Evolutionary conservation across 192 early-diverging fungal genomes (phyloP), one percentile per base, ranked within the genome.

Genomic region (Dispira parvispora): DNA sequence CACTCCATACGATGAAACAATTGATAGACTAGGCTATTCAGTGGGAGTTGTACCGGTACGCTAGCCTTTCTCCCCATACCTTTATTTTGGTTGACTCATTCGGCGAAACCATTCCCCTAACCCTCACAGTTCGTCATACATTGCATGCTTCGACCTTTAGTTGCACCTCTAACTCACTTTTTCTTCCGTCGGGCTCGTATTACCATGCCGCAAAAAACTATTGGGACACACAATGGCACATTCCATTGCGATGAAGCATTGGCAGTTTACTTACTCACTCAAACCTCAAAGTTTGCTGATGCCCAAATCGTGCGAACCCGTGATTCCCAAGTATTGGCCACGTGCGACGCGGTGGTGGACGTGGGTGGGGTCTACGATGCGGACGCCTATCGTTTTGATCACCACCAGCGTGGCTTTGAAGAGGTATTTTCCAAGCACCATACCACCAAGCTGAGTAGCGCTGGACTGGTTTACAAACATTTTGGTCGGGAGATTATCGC

Each of bases 381-480:
- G 46, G 76, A 71, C 28, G 71, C 67, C 23, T 69, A 82, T 61
- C 79, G 85, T 46, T 98, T 83, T 64, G 92, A 95, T 69, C 92
- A 95, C 69, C 94, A 97, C 68, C 94, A 97, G 74, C 84, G 93
- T 61, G 92, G 88, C 45, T 98, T 98, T 62, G 73, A 72, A 27
- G 90, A 93, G 67, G 90, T 89, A 61, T 98, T 95, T 69, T 80
- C 80, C 32, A 69, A 64, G 23, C 71, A 81, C 58, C 84, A 90
- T 65, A 73, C 67, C 65, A 92, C 86, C 67, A 91, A 90, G 75
- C 80, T 98, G 54, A 94, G 90, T 69, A 88, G 84, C 66, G 94
- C 94, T n/a, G 94, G 94, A 4, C 73, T 98, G 10, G 79, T 96
- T 49, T 98, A 98, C 85, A 96, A 95, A 83, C 92, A 96, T 69